phyloP scores from a whole-genome alignment of 768 basidiomycete genomes.

The Termitomyces sp. region DNA sequence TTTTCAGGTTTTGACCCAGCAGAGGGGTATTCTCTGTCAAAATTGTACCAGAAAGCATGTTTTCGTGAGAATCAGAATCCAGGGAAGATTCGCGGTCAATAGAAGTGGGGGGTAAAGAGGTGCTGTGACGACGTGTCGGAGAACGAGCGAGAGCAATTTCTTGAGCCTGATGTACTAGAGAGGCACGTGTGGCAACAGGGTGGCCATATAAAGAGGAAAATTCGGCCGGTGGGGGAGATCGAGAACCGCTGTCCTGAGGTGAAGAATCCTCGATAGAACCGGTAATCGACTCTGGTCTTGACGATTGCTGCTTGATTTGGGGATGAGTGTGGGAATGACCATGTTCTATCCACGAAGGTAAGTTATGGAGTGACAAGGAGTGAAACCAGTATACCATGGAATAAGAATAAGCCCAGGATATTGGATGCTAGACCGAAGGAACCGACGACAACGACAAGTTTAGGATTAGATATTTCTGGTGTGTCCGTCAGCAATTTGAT shows the following conservation, averaged over 20 bases:
- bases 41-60: neutral
- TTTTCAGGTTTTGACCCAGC: slow-evolving; percentile 19
- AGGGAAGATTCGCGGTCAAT: slow-evolving; percentile 14
- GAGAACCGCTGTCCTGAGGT: slow-evolving; percentile 21
- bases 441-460: slow-evolving; percentile 86
- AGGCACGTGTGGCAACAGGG: slow-evolving; percentile 66
- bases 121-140: slow-evolving; percentile 24
- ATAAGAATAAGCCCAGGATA: slow-evolving; percentile 87
- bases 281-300: slow-evolving; percentile 16
- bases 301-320: slow-evolving; percentile 35
- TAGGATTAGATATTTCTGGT: slow-evolving; percentile 83
- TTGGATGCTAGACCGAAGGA: slow-evolving; percentile 87
- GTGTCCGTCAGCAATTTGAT: slow-evolving; percentile 10
- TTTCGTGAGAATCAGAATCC: neutral
- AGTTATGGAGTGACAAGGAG: neutral
- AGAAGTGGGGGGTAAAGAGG: slow-evolving; percentile 16
- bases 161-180: slow-evolving; percentile 77
- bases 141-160: slow-evolving; percentile 63
- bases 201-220: slow-evolving; percentile 68
- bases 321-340: slow-evolving; percentile 58
- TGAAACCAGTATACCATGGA: slow-evolving; percentile 67
- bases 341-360: slow-evolving; percentile 43
- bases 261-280: slow-evolving; percentile 24
- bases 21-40: slow-evolving; percentile 43
- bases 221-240: slow-evolving; percentile 25